These are phyloP conservation scores for Daldinia grandis DNA, from an alignment of 495 filamentous ascomycete species.

Conservation along the genomic window DNA sequence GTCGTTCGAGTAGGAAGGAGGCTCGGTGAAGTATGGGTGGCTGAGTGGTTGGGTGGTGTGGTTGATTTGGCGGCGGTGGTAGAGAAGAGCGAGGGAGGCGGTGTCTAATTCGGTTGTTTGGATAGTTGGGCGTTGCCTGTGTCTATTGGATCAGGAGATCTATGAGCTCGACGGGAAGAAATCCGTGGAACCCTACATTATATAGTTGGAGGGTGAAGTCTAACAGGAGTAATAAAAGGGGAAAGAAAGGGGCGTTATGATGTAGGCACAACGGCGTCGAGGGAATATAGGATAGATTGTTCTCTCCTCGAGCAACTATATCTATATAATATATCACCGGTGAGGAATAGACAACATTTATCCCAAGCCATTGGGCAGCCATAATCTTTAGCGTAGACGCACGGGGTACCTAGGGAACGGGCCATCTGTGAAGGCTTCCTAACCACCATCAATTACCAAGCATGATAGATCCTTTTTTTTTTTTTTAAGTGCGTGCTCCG, in stretches of 20 bases:
- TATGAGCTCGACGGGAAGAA: not conserved
- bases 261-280: too few species aligned
- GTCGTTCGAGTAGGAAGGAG: constrained; percentile 23
- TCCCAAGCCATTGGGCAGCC: not conserved
- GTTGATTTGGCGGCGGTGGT: not conserved
- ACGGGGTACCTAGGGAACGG: constrained; percentile 1
- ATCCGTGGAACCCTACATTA: not conserved
- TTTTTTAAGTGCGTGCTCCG: not conserved
- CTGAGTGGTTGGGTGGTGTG: not conserved
- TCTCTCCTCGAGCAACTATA: not conserved
- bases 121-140: not conserved
- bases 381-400: not conserved
- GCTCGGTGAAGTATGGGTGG: not conserved
- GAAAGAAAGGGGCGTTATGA: not conserved
- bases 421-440: not conserved
- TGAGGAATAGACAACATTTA: not conserved
- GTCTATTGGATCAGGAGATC: not conserved
- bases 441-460: not conserved
- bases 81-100: not conserved
- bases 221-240: not conserved
- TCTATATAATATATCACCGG: not conserved
- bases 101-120: not conserved
- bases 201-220: not conserved
- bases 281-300: not conserved
- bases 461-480: not conserved